phyloP scores from a whole-genome alignment of 1,284 basidiomycete genomes.

The Trametes pubescens region DNA sequence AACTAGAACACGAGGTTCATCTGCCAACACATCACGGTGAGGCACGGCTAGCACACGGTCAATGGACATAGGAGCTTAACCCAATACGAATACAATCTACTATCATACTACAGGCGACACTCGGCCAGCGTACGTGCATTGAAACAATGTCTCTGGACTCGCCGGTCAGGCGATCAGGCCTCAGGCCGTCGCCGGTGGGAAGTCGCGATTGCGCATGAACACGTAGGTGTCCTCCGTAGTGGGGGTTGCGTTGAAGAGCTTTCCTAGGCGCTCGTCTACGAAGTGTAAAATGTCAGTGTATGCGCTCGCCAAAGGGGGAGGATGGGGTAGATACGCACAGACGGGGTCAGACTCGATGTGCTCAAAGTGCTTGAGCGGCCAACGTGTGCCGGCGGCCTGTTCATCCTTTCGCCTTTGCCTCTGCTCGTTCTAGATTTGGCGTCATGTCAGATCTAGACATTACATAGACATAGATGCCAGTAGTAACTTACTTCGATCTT shows the following conservation, averaged over 20 bases:
- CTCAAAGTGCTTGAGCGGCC: constrained; percentile 82
- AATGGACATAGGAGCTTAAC: not conserved
- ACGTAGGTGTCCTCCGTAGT: constrained; percentile 73
- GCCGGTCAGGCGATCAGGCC: not conserved
- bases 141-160: not conserved
- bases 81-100: constrained; percentile 22
- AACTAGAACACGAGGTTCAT: not conserved
- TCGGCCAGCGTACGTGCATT: constrained; percentile 16
- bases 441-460: constrained; percentile 3
- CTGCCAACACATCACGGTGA: not conserved
- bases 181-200: constrained; percentile 10
- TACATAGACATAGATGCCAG: not conserved
- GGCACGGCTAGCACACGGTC: not conserved
- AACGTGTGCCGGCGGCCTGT: constrained; percentile 71
- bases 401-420: constrained; percentile 91
- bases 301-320: not conserved
- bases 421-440: constrained; percentile 80
- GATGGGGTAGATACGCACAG: constrained; percentile 57
- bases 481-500: constrained; percentile 80
- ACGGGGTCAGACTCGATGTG: constrained; percentile 72
- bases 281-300: not conserved
- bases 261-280: constrained; percentile 69
- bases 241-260: constrained; percentile 61
- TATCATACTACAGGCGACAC: constrained; percentile 18
- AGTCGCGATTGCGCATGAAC: constrained; percentile 52